Percentiles rank a stretch among this genome's conserved stretches.
Evolutionary conservation across 306 rosid species (phyloP).

Genomic region (Datisca glomerata): DNA sequence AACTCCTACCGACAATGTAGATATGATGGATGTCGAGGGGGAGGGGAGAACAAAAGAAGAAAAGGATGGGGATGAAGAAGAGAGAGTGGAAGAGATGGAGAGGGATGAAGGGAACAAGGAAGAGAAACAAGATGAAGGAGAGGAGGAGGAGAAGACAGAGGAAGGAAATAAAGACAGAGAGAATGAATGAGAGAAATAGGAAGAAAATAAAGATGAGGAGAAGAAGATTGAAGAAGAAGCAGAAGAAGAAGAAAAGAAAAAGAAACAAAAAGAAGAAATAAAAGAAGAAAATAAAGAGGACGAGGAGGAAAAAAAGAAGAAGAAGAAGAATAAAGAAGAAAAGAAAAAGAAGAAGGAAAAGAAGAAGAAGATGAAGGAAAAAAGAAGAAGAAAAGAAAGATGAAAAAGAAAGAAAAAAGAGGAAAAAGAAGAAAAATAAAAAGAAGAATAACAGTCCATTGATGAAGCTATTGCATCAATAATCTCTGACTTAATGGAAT

Average conservation of each 20-base stretch:
- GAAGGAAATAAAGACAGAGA: neutral
- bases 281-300: neutral
- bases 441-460: too few species aligned
- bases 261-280: neutral
- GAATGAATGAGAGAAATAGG: constrained; percentile 4
- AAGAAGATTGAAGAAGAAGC: neutral
- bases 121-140: neutral
- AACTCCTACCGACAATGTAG: too few species aligned
- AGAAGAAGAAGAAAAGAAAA: neutral
- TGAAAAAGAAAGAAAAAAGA: too few species aligned
- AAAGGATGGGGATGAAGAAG: too few species aligned
- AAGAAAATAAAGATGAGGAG: neutral
- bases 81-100: neutral
- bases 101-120: too few species aligned
- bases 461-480: too few species aligned
- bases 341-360: neutral
- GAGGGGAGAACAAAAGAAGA: too few species aligned
- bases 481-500: too few species aligned
- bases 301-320: constrained; percentile 15
- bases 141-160: neutral
- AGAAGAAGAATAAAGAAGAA: constrained; percentile 3
- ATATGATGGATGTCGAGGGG: too few species aligned
- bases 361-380: constrained; percentile 5
- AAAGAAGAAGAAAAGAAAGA: too few species aligned
- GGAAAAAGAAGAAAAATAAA: too few species aligned